Conservation (phyloP, 257 asterid genomes). For the Leonotis leonurus region DNA sequence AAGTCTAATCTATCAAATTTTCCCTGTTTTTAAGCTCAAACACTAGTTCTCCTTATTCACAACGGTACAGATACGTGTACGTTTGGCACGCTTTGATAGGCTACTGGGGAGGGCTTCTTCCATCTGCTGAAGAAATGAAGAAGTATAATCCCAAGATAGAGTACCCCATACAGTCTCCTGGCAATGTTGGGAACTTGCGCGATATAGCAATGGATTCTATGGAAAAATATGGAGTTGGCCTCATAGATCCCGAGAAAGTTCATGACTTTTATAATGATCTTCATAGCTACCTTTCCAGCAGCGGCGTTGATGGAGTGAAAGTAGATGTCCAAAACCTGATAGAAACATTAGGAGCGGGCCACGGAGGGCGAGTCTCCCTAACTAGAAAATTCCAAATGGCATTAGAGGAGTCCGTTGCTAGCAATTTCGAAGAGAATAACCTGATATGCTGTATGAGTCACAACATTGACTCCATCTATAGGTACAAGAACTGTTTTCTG, state of each 20-base stretch:
- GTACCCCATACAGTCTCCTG: constrained; percentile 27
- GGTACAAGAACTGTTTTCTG: constrained; percentile 12
- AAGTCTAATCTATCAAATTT: neutral
- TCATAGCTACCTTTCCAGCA: constrained; percentile 31
- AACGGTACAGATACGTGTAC: constrained; percentile 21
- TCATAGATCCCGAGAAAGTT: constrained; percentile 28
- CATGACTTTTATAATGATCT: constrained; percentile 30
- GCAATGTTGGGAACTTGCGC: constrained; percentile 23
- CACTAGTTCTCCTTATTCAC: neutral
- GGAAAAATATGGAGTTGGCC: constrained; percentile 28
- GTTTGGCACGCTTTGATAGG: constrained; percentile 40
- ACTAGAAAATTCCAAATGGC: constrained; percentile 24
- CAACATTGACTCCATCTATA: constrained; percentile 28
- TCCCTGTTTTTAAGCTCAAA: neutral
- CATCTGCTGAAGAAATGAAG: constrained; percentile 24
- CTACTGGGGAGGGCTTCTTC: constrained; percentile 37
- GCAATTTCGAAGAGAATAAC: constrained; percentile 29
- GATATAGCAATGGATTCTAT: constrained; percentile 30
- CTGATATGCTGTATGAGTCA: constrained; percentile 31
- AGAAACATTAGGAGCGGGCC: constrained; percentile 33
- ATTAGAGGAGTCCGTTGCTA: constrained; percentile 27
- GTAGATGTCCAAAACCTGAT: constrained; percentile 35
- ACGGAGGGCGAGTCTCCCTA: constrained; percentile 31
- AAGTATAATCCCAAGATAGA: constrained; percentile 27
- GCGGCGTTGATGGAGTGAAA: constrained; percentile 28